Base-by-base conservation (phyloP, 192 early-diverging fungal species). In the Coemansia sp. region DNA sequence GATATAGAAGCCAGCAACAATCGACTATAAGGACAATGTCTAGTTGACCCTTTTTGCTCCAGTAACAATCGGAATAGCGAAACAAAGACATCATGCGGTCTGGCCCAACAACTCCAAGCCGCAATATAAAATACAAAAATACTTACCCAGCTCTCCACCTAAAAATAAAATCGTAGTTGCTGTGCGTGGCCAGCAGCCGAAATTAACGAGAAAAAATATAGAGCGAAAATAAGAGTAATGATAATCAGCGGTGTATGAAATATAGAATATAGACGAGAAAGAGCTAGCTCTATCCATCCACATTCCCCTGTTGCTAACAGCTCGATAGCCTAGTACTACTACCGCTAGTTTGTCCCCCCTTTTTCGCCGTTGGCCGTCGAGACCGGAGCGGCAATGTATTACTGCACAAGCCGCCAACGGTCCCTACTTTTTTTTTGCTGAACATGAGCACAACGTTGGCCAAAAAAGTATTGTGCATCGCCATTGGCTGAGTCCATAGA, bases 131-230 rank as follows among this genome's bases (percentile, higher is more conserved):
- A 13, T 4, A 11, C 30, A 35, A 55, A 55, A 17, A 35, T 33
- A 17, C 55, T 10, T 33, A 58, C 28, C 21, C 47, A 49, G 47
- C 47, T 49, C 47, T 49, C 47, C 47, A 10, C 19, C 21, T 49
- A 14, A 6, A 9, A 23, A 49, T 47, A 21, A 49, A 49, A 21
- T 2, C 4, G 8, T 19, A 21, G 19, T 49, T 49, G 47, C 47
- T 49, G 47, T 49, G 47, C 47, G 47, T 49, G 47, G 47, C 47
- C 47, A 49, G 47, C 47, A 10, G 47, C 47, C 47, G 19, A 49
- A 49, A 49, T n/a, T 17, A 49, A 49, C 19, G 19, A 9, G 3
- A 19, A 10, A 9, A 19, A 9, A 21, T 7, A 21, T 7, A 19
- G 7, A 43, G 42, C 42, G 0, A 43, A 43, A 14, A 16, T 16